These are phyloP conservation scores for Hirsutella thompsonii DNA, from an alignment of 2,329 filamentous ascomycete species.

Conservation along the genomic window DNA sequence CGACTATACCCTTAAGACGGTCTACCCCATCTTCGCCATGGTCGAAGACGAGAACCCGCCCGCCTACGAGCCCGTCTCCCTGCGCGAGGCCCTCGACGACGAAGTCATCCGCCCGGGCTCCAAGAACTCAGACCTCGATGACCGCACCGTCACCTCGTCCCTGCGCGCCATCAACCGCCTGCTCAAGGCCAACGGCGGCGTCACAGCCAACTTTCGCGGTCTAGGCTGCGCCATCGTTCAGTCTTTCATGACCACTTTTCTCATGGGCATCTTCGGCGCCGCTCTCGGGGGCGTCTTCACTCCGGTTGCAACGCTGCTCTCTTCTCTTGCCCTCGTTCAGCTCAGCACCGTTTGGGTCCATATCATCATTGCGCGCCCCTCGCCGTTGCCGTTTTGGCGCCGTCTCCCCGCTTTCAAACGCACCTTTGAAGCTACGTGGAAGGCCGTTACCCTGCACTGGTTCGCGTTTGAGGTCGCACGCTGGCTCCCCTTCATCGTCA, in stretches of 20 bases:
- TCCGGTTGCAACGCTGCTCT: conserved; percentile 32
- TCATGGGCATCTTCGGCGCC: conserved; percentile 31
- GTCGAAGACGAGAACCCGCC: conserved; percentile 45
- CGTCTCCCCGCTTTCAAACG: conserved; percentile 54
- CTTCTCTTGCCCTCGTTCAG: conserved; percentile 50
- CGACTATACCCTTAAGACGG: conserved; percentile 34
- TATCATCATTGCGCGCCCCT: conserved; percentile 64
- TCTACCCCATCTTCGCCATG: conserved; percentile 43
- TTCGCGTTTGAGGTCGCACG: conserved; percentile 38
- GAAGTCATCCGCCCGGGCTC: conserved; percentile 16
- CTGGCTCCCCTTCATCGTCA: conserved; percentile 29
- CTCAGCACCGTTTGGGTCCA: conserved; percentile 73
- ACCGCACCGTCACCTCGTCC: conserved; percentile 33
- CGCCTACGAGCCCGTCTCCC: conserved; percentile 37
- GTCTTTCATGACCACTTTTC: conserved; percentile 15
- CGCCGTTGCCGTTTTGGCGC: conserved; percentile 48
- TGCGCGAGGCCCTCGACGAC: conserved; percentile 24
- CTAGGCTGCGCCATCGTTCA: conserved; percentile 35
- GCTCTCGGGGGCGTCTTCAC: conserved; percentile 31
- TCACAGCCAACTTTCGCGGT: conserved; percentile 57
- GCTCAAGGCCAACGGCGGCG: conserved; percentile 51
- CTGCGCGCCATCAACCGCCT: conserved; percentile 37
- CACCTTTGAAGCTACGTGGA: conserved; percentile 54
- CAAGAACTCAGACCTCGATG: conserved; percentile 18
- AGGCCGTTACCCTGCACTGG: conserved; percentile 53